These are phyloP conservation scores for Striga asiatica DNA, from an alignment of 257 asterid genomes.

Conservation along the genomic window DNA sequence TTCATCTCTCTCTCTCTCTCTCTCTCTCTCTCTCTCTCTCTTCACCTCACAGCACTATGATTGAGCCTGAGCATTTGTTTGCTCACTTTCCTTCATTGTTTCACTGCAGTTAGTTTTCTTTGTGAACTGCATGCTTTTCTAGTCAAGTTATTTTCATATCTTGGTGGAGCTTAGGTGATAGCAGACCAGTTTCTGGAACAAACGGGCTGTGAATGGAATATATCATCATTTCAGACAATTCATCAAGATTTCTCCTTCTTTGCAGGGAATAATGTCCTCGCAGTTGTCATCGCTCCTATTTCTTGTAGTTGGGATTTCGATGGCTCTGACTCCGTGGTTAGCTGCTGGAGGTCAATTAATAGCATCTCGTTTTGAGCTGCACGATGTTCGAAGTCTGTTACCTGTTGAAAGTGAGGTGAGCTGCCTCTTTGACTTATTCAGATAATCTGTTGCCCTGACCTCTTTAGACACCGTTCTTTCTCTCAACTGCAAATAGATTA, in stretches of 20 bases:
- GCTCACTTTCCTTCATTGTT: too few relatives aligned
- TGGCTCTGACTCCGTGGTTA: conserved; percentile 96
- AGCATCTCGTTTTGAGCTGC: conserved; percentile 96
- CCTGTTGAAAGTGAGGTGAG: conserved; percentile 97
- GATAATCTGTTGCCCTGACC: conserved; percentile 12
- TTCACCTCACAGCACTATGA: too few relatives aligned
- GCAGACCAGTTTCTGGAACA: too few relatives aligned
- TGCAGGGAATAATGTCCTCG: conserved; percentile 94
- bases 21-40: too few relatives aligned
- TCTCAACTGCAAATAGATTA: background rate
- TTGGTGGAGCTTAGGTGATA: too few relatives aligned
- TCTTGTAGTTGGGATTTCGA: conserved; percentile 96
- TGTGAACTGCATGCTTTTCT: too few relatives aligned
- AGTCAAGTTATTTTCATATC: too few relatives aligned
- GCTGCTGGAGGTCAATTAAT: conserved; percentile 99
- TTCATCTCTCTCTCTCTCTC: too few relatives aligned
- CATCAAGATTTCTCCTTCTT: conserved; percentile 15
- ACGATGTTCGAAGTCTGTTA: conserved; percentile 92
- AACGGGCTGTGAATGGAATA: too few relatives aligned
- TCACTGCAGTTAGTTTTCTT: too few relatives aligned
- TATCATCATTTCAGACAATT: too few relatives aligned
- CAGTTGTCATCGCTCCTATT: conserved; percentile 81
- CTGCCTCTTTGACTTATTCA: conserved; percentile 1
- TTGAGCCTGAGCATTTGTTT: too few relatives aligned
- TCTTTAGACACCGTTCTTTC: background rate